Evolutionary conservation across 2,329 filamentous ascomycete genomes (phyloP), one percentile per base, ranked within the genome.

Genomic region (Sclerotinia borealis): DNA sequence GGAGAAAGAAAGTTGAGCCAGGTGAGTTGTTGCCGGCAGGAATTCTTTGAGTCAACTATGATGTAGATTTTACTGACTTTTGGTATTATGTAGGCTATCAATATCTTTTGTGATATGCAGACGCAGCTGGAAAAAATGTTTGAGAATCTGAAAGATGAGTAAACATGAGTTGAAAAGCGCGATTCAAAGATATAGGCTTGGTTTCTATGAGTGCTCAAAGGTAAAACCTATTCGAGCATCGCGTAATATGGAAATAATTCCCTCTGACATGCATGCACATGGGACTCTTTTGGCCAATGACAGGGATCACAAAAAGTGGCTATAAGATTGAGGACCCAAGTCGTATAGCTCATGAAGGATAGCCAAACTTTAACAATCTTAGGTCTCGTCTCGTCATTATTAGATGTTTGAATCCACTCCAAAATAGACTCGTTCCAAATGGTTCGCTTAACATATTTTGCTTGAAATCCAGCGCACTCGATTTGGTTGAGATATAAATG

Each of bases 41-140:
- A 36, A 19, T 4, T 9, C 10, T 36, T 6, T 1, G 5, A 15
- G 3, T 39, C 37, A 19, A 9, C 19, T n/a, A 0, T 29, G 29
- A 22, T 25, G 13, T 25, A 22, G 5, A 15, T 27, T 17, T 29
- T 58, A 15, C 22, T 56, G 19, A 63, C 13, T 25, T 41, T 29
- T 49, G 39, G n/a, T 27, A 17, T 0, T 54, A 17, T 36, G 13
- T 75, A 83, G 74, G 83, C 83, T 10, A 80, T 86, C 55, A 83
- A 84, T 67, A 84, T 83, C 61, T 85, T 86, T 72, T 79, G 76
- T 55, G 80, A 83, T 60, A 81, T 82, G 72, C 83, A 85, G 70
- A 77, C 81, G 11, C 78, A 77, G 63, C 67, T 85, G 50, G 82
- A 84, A 68, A 75, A 4, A 1, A 65, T 72, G 65, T 19, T 43